Percentiles rank a stretch among this genome's conserved stretches.
phyloP scores from a whole-genome alignment of 1,139 yeast genomes.

The Nakaseomyces sp. region DNA sequence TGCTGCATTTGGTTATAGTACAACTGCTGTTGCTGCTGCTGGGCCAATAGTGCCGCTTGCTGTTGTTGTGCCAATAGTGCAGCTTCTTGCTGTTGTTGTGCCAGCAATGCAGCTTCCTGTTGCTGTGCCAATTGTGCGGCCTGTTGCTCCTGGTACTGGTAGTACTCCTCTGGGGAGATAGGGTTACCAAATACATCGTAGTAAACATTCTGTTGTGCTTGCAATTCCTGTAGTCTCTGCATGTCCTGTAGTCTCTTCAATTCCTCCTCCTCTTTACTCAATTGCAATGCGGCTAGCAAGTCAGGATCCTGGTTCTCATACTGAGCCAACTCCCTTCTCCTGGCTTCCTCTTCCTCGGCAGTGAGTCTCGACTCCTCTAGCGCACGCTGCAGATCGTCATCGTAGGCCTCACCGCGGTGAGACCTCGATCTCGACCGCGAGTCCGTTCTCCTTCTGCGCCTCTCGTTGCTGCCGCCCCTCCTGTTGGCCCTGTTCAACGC shows the following conservation, averaged over 20 bases:
- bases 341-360: conserved; percentile 75
- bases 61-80: conserved; percentile 20
- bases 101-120: conserved; percentile 18
- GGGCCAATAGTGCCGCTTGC: conserved; percentile 20
- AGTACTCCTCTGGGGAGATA: conserved; percentile 39
- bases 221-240: conserved; percentile 43
- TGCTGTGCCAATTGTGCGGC: conserved; percentile 29
- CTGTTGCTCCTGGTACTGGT: conserved; percentile 33
- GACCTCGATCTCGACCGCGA: conserved; percentile 4
- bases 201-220: conserved; percentile 34
- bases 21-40: conserved; percentile 26
- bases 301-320: conserved; percentile 51
- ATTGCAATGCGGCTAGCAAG: conserved; percentile 55
- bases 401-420: conserved; percentile 32
- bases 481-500: conserved; percentile 35
- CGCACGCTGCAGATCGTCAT: conserved; percentile 77
- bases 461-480: conserved; percentile 21
- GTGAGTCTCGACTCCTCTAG: conserved; percentile 73
- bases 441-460: conserved; percentile 26
- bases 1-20: conserved; percentile 28
- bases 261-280: conserved; percentile 85
- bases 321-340: conserved; percentile 34
- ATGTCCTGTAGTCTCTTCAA: conserved; percentile 46
- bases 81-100: conserved; percentile 19
- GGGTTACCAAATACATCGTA: conserved; percentile 80